A percentile compares a stretch with the other conserved stretches of the same genome.
These are phyloP conservation scores for Lactuca saligna DNA, from an alignment of 129 eudicot species.

Conservation along the genomic window DNA sequence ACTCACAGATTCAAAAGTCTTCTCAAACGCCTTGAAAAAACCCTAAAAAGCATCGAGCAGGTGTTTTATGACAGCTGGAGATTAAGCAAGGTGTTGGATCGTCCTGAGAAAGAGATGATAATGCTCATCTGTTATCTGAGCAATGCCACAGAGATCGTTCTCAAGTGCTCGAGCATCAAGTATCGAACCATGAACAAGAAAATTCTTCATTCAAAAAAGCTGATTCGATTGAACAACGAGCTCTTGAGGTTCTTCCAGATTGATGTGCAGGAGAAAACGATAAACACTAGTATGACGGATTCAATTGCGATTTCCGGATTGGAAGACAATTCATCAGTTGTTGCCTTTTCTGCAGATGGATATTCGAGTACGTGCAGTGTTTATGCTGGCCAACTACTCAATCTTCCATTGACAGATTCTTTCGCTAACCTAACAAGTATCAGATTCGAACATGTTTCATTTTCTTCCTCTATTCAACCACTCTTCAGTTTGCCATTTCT, in stretches of 20 bases:
- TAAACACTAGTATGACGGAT: background rate
- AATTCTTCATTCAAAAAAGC: conserved; percentile 8
- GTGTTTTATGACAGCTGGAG: conserved; percentile 8
- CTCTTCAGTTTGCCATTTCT: conserved; percentile 27
- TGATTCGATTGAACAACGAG: conserved; percentile 13
- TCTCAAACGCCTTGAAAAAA: conserved; percentile 23
- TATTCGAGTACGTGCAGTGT: conserved; percentile 3
- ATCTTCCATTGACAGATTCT: conserved; percentile 16
- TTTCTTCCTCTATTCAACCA: conserved; percentile 29
- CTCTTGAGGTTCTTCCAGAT: conserved; percentile 24
- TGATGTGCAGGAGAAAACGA: background rate
- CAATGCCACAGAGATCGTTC: conserved; percentile 25
- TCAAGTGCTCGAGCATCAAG: conserved; percentile 19
- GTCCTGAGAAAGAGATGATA: conserved; percentile 5
- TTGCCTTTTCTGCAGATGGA: background rate
- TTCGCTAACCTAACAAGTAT: conserved; percentile 28
- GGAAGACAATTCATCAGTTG: background rate
- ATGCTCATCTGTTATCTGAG: conserved; percentile 8
- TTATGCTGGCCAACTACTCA: conserved; percentile 17
- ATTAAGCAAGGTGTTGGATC: background rate
- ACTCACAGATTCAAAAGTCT: conserved; percentile 14
- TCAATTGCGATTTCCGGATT: conserved; percentile 9
- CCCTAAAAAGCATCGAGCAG: conserved; percentile 11
- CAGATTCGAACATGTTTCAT: conserved; percentile 31
- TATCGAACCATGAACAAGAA: conserved; percentile 4